Conservation (phyloP, 257 asterid species). For the Salvia hispanica region DNA sequence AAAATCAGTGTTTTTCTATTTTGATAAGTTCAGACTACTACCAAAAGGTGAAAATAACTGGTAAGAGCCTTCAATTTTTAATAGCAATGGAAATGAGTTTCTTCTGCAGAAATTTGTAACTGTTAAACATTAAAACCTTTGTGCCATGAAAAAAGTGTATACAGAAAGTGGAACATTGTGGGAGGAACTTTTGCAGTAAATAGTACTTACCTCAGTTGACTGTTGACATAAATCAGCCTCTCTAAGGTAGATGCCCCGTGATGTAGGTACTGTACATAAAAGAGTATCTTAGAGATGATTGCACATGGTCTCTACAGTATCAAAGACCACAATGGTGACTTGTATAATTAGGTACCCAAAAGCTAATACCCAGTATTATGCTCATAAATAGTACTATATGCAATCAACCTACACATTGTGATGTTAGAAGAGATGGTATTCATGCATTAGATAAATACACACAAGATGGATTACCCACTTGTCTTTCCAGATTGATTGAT, state of each 20-base stretch:
- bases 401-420: constrained; percentile 23
- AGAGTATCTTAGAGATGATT: constrained; percentile 17
- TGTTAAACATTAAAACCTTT: constrained; percentile 16
- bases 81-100: constrained; percentile 15
- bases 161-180: constrained; percentile 18
- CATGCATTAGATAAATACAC: constrained; percentile 19
- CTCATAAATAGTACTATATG: neutral
- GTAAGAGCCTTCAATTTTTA: constrained; percentile 20
- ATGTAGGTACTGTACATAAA: constrained; percentile 67
- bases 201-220: constrained; percentile 72
- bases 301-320: constrained; percentile 23
- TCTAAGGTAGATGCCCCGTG: constrained; percentile 92
- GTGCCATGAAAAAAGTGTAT: constrained; percentile 7
- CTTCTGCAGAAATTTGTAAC: constrained; percentile 23
- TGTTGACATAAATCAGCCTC: constrained; percentile 70
- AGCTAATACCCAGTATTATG: constrained; percentile 13
- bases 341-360: constrained; percentile 1
- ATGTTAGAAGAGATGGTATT: neutral
- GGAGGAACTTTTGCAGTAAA: constrained; percentile 23
- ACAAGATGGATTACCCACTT: constrained; percentile 51
- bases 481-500: constrained; percentile 75
- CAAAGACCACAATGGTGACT: constrained; percentile 17
- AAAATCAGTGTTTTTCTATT: neutral
- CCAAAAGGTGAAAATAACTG: constrained; percentile 18
- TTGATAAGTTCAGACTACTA: constrained; percentile 9